Conservation (phyloP, 2,329 filamentous ascomycete genomes). For the Neurospora sp. region DNA sequence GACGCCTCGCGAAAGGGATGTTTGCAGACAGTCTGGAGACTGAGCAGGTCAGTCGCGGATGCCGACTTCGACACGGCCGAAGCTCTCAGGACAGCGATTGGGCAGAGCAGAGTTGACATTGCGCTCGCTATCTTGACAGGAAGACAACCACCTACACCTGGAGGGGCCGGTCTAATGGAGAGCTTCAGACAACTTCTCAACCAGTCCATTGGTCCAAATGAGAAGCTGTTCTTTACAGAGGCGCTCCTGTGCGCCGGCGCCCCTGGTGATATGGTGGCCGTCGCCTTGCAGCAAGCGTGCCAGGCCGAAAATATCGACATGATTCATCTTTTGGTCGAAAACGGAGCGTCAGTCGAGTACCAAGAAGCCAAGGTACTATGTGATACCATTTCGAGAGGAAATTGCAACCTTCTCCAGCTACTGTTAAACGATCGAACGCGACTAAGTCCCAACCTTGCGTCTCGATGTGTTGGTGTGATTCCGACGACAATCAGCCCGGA, state of each 20-base stretch:
- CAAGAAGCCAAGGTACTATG: slow-evolving; percentile 39
- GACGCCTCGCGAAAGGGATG: slow-evolving; percentile 41
- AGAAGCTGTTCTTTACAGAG: slow-evolving; percentile 43
- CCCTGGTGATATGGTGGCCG: slow-evolving; percentile 37
- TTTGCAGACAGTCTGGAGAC: slow-evolving; percentile 37
- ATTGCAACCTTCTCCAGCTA: slow-evolving; percentile 35
- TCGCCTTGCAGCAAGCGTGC: slow-evolving; percentile 38
- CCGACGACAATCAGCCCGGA: slow-evolving; percentile 36
- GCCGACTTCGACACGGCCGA: slow-evolving; percentile 41
- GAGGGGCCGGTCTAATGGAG: slow-evolving; percentile 34
- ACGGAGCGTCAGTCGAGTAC: slow-evolving; percentile 46
- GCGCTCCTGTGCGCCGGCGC: slow-evolving; percentile 49
- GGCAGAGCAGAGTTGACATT: slow-evolving; percentile 40
- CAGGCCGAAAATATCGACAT: slow-evolving; percentile 42
- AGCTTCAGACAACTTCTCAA: slow-evolving; percentile 39
- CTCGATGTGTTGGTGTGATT: slow-evolving; percentile 38
- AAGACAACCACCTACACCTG: slow-evolving; percentile 35
- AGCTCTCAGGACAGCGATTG: slow-evolving; percentile 40
- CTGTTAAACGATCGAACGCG: slow-evolving; percentile 34
- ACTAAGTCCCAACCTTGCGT: slow-evolving; percentile 36
- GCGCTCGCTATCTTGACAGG: slow-evolving; percentile 44
- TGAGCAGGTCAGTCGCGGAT: slow-evolving; percentile 44
- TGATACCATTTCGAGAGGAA: slow-evolving; percentile 36
- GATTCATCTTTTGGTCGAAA: slow-evolving; percentile 40
- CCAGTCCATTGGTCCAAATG: slow-evolving; percentile 34